Conservation (phyloP, 1,284 basidiomycete species). For the Apiotrichum sp. region DNA sequence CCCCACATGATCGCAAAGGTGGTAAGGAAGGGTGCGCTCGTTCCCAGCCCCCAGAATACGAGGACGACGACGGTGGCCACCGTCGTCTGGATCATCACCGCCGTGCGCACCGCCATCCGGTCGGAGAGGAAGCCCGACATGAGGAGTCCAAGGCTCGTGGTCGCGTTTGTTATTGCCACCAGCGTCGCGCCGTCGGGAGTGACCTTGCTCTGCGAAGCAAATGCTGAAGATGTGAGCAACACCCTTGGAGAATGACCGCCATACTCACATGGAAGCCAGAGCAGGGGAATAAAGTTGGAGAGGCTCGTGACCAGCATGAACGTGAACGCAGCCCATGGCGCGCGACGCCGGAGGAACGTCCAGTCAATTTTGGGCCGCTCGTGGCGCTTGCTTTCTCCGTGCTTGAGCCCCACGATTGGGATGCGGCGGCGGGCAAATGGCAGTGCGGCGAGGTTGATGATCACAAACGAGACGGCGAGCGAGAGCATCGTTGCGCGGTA, state of each 20-base stretch:
- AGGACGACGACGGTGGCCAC: constrained; percentile 36
- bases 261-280: constrained; percentile 42
- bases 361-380: constrained; percentile 16
- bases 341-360: constrained; percentile 23
- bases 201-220: constrained; percentile 33
- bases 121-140: constrained; percentile 41
- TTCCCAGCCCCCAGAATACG: constrained; percentile 45
- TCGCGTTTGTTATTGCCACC: constrained; percentile 42
- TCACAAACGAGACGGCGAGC: constrained; percentile 30
- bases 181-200: constrained; percentile 36
- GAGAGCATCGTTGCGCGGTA: constrained; percentile 41
- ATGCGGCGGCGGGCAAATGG: constrained; percentile 38
- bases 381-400: not conserved
- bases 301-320: constrained; percentile 37
- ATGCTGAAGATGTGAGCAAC: constrained; percentile 19
- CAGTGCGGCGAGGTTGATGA: constrained; percentile 28
- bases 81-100: constrained; percentile 33
- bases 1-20: constrained; percentile 33
- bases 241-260: too few relatives aligned
- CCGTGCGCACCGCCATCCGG: constrained; percentile 25
- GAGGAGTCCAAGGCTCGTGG: constrained; percentile 37
- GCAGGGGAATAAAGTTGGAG: constrained; percentile 42
- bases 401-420: constrained; percentile 16
- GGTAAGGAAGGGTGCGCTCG: constrained; percentile 22
- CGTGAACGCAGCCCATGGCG: constrained; percentile 28